Percentiles rank a stretch among this genome's conserved stretches.
Conservation (phyloP, 805 yeast species). For the Candida taoyuanica region DNA sequence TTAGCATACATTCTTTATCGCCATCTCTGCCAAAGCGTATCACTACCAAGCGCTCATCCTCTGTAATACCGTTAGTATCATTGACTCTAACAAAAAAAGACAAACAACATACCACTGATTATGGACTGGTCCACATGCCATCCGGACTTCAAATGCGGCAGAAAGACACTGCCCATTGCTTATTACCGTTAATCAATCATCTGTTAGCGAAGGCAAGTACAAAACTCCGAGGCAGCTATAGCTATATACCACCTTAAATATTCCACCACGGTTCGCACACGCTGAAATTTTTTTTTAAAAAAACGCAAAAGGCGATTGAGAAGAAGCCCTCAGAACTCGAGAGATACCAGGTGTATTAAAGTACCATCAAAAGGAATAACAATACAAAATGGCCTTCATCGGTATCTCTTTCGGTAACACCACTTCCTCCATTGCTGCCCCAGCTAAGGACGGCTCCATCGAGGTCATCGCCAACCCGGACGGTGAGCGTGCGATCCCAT, state of each 20-base stretch:
- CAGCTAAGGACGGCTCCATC: slow-evolving; percentile 79
- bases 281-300: slow-evolving; percentile 3
- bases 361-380: neutral
- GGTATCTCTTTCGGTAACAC: slow-evolving; percentile 98
- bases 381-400: slow-evolving; percentile 49
- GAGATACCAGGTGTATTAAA: neutral
- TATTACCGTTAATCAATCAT: neutral
- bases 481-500: slow-evolving; percentile 96
- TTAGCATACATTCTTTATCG: slow-evolving; percentile 75
- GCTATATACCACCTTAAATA: too few relatives aligned
- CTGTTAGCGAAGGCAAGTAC: too few relatives aligned
- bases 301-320: too few relatives aligned
- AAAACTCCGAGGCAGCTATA: too few relatives aligned
- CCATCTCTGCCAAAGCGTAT: slow-evolving; percentile 82
- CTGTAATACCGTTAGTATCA: slow-evolving; percentile 30
- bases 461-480: slow-evolving; percentile 99
- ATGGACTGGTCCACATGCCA: slow-evolving; percentile 98
- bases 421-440: slow-evolving; percentile 88
- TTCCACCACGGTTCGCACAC: slow-evolving; percentile 1
- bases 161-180: slow-evolving; percentile 5
- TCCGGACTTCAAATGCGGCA: slow-evolving; percentile 6
- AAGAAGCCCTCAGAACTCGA: too few relatives aligned
- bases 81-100: neutral
- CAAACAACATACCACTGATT: slow-evolving; percentile 28
- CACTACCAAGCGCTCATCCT: slow-evolving; percentile 82